phyloP scores from a whole-genome alignment of 2,329 filamentous ascomycete genomes.

The Chaetomium globosum region DNA sequence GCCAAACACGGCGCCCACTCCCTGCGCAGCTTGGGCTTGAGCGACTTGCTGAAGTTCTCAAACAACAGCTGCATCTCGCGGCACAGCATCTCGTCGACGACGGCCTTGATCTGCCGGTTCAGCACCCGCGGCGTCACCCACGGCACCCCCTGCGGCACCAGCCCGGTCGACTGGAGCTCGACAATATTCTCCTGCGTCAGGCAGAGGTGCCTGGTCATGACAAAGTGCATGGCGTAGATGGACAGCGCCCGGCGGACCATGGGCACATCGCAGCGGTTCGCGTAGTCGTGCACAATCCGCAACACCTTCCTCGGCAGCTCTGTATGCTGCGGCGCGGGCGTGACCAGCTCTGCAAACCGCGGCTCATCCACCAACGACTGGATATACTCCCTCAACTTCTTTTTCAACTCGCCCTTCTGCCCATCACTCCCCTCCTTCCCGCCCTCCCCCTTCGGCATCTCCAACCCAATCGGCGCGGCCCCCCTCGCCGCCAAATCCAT shows the following conservation, averaged over 20 bases:
- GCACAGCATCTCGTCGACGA: conserved; percentile 59
- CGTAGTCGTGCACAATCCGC: conserved; percentile 52
- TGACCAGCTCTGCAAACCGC: conserved; percentile 54
- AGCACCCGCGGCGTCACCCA: conserved; percentile 58
- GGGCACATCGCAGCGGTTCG: conserved; percentile 46
- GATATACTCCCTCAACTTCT: conserved; percentile 53
- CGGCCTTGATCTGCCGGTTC: conserved; percentile 59
- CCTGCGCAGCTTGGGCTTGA: conserved; percentile 56
- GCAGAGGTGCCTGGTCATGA: conserved; percentile 58
- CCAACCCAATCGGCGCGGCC: conserved; percentile 56
- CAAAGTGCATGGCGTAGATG: conserved; percentile 61
- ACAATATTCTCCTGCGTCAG: conserved; percentile 51
- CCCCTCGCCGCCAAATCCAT: conserved; percentile 48
- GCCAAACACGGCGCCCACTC: conserved; percentile 62
- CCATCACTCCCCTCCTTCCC: conserved; percentile 28
- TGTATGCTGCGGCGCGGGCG: conserved; percentile 51
- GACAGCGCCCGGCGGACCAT: conserved; percentile 58
- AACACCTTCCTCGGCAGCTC: conserved; percentile 52
- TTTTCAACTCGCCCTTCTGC: conserved; percentile 52
- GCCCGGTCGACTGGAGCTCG: conserved; percentile 46
- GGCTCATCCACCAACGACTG: conserved; percentile 53
- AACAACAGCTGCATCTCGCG: conserved; percentile 57
- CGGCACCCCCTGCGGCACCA: conserved; percentile 49
- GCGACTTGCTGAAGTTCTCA: conserved; percentile 54
- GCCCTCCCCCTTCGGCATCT: conserved; percentile 46